These are phyloP conservation scores for Kodamaea sp. DNA, from an alignment of 1,139 yeast genomes.

Conservation along the genomic window DNA sequence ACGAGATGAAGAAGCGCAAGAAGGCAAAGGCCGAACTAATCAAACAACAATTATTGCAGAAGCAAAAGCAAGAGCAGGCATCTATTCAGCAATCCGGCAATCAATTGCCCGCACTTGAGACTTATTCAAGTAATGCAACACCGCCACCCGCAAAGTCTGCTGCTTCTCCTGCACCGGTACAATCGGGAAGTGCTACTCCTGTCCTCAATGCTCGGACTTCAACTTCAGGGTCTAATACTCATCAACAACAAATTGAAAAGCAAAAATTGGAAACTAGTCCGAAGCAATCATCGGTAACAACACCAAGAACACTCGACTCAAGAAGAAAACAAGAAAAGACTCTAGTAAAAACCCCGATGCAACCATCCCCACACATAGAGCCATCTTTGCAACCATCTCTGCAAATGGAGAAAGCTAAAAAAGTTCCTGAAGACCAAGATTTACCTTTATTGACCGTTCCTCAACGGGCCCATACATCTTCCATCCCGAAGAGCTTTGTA, in stretches of 20 bases:
- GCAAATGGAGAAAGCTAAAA: conserved; percentile 1
- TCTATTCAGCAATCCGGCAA: not conserved
- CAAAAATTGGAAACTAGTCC: conserved; percentile 5
- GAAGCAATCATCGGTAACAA: conserved; percentile 2
- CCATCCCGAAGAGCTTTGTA: conserved; percentile 16
- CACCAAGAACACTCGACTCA: conserved; percentile 2
- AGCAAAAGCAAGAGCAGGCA: conserved; percentile 1
- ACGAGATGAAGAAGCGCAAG: conserved; percentile 75
- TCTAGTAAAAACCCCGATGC: conserved; percentile 2
- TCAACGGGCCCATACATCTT: conserved; percentile 66
- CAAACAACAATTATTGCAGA: conserved; percentile 2
- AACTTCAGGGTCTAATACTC: conserved; percentile 6
- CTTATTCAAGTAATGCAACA: not conserved
- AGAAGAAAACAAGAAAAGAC: conserved; percentile 3
- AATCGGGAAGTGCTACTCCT: not conserved
- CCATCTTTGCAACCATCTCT: conserved; percentile 1
- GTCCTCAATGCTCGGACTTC: not conserved
- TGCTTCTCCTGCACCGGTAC: not conserved
- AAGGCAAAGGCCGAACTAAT: conserved; percentile 51
- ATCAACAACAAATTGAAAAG: conserved; percentile 5
- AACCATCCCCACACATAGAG: conserved; percentile 3
- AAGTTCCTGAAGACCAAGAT: conserved; percentile 13
- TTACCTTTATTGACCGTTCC: conserved; percentile 47
- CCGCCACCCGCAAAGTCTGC: not conserved
- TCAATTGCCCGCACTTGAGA: not conserved